Conservation (phyloP, 169 alveolate species). For the Cryptosporidium ryanae region DNA sequence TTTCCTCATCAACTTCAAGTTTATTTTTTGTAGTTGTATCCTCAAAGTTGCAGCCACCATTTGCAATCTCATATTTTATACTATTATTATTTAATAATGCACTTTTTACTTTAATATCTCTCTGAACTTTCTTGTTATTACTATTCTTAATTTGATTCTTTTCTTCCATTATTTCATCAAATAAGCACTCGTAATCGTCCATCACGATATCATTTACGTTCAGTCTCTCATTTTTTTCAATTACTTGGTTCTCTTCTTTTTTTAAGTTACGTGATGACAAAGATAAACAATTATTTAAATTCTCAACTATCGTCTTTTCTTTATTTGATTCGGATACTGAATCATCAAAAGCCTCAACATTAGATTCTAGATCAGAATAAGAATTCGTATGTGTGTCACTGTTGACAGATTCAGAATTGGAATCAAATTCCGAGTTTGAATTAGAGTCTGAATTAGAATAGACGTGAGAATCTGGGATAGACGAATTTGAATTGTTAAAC, state of each 20-base stretch:
- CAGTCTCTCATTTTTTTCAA: not conserved
- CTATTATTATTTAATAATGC: not conserved
- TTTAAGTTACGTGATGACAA: too few relatives aligned
- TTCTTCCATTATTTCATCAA: constrained; percentile 49
- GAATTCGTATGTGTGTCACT: too few relatives aligned
- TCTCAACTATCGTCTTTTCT: too few relatives aligned
- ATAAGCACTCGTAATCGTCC: constrained; percentile 24
- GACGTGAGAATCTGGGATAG: not conserved
- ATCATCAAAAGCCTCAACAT: too few relatives aligned
- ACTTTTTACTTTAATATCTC: not conserved
- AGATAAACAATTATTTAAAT: too few relatives aligned
- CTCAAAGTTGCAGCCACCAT: not conserved
- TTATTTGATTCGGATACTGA: too few relatives aligned
- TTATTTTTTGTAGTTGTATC: not conserved
- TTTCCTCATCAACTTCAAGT: too few relatives aligned
- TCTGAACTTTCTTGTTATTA: too few relatives aligned
- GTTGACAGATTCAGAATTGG: not conserved
- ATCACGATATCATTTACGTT: not conserved
- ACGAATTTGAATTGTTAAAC: constrained; percentile 15
- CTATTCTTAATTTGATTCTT: not conserved
- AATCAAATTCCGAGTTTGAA: not conserved
- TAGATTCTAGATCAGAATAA: too few relatives aligned
- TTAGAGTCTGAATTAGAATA: not conserved
- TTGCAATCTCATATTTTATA: not conserved
- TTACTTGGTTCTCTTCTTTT: not conserved